Evolutionary conservation across 108 stramenopile species (phyloP), one percentile per base, ranked within the genome.

Genomic region (Stephanodiscus triporus): DNA sequence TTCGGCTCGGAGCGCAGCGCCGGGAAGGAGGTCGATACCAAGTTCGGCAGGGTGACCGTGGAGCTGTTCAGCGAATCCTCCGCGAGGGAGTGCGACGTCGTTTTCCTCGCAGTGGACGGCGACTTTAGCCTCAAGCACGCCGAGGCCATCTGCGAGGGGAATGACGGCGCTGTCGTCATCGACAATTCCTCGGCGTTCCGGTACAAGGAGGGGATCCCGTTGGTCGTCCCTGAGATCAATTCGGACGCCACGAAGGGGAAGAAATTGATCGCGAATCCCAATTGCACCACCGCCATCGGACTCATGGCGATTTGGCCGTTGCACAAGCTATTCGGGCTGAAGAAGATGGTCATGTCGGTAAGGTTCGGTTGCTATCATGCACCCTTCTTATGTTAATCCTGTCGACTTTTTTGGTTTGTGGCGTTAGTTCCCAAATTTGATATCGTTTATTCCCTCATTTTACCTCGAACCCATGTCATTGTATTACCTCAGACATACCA

Each of bases 201-300:
- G 11, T 94, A 97, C 85, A 79, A 91, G 72, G 70, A 84, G 16
- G 90, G 91, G 24, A 87, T 99, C 70, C 98, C 98, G 20, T 83
- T 99, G 37, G 93, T 96, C 23, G 88, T 98, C 40, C 98, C 98
- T 11, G 98, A 99, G 88, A 97, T 99, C 72, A 99, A 99, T 73
- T 91, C 89, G 4, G 71, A 93, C n/a, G 70, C 76, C 29, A 89
- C 90, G 79, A 95, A 95, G 77, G 91, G 91, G 42, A 87, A 88
- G 87, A 97, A 97, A 63, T 82, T 99, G 57, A 97, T 99, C 76
- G 98, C 98, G 63, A 99, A 99, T 84, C 98, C 98, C 36, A 99
- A 99, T 70, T 99, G 98, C 77, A 98, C 98, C 40, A 99, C 98
- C n/a, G 97, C 98, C 30, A 98, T 99, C 75, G 98, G 96, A 47